Conservation (phyloP, 2,329 filamentous ascomycete genomes). For the Colletotrichum sp. region DNA sequence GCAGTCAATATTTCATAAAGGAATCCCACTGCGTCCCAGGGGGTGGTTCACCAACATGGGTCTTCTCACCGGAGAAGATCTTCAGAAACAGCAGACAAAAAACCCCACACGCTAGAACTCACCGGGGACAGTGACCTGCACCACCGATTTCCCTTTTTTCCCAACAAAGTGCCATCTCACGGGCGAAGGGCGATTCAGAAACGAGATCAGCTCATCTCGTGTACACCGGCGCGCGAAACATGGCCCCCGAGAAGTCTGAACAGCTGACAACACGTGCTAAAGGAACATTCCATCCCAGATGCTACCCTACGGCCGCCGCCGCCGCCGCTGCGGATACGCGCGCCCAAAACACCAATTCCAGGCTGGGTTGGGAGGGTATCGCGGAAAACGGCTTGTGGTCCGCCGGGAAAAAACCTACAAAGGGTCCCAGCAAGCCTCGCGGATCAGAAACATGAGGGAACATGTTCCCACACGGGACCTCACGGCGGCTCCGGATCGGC, state of each 20-base stretch:
- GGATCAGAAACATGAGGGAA: neutral
- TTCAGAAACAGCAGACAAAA: constrained; percentile 5
- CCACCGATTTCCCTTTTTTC: neutral
- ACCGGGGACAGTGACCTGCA: neutral
- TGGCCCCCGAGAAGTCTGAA: neutral
- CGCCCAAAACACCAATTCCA: neutral
- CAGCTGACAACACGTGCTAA: neutral
- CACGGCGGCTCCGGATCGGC: constrained; percentile 17
- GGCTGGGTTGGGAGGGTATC: neutral
- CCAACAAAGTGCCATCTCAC: neutral
- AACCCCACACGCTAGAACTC: constrained; percentile 3
- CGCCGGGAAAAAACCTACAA: neutral
- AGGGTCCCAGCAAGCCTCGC: neutral
- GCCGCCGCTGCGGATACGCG: neutral
- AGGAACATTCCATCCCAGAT: neutral
- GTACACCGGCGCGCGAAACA: neutral
- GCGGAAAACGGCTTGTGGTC: neutral
- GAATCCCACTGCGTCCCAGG: neutral
- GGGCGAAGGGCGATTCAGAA: neutral
- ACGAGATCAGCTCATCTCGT: neutral
- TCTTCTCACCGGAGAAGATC: neutral
- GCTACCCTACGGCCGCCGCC: neutral
- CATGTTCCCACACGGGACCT: neutral
- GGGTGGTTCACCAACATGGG: neutral
- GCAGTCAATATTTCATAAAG: neutral